These are phyloP conservation scores for Chloroidium sp. DNA, from an alignment of 163 green algal genomes.

Conservation along the genomic window DNA sequence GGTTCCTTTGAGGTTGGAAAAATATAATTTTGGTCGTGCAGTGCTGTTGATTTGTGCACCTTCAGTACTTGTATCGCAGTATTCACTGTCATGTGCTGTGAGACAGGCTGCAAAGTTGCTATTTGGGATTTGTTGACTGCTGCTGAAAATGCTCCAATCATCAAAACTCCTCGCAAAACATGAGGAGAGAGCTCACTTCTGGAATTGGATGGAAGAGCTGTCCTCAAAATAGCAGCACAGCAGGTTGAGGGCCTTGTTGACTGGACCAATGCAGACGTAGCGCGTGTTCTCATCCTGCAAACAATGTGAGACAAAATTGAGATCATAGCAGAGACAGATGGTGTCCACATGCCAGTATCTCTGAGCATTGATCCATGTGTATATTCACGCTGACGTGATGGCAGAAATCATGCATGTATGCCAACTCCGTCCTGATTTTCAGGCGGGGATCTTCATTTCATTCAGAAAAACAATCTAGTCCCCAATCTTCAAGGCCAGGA, in stretches of 20 bases:
- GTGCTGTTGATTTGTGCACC: too few species aligned
- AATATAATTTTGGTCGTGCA: too few species aligned
- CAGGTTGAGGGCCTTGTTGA: conserved; percentile 99
- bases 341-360: not conserved
- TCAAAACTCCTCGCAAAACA: conserved; percentile 1
- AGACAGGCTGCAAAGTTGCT: too few species aligned
- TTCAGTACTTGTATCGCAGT: too few species aligned
- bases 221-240: conserved; percentile 92
- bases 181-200: conserved; percentile 38
- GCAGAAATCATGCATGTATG: not conserved
- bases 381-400: not conserved
- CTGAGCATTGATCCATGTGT: not conserved
- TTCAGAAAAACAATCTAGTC: not conserved
- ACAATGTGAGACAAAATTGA: too few species aligned
- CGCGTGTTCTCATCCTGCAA: conserved; percentile 93
- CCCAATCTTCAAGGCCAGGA: not conserved
- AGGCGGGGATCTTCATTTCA: not conserved
- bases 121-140: too few species aligned
- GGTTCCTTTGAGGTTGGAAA: too few species aligned
- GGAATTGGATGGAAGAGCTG: conserved; percentile 63
- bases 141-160: too few species aligned
- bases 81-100: too few species aligned
- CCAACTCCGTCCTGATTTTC: not conserved
- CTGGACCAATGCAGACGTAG: conserved; percentile 95
- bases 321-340: not conserved